Percentiles rank a stretch among this genome's conserved stretches.
phyloP scores from a whole-genome alignment of 1,284 basidiomycete genomes.

The Trametes polyzona region DNA sequence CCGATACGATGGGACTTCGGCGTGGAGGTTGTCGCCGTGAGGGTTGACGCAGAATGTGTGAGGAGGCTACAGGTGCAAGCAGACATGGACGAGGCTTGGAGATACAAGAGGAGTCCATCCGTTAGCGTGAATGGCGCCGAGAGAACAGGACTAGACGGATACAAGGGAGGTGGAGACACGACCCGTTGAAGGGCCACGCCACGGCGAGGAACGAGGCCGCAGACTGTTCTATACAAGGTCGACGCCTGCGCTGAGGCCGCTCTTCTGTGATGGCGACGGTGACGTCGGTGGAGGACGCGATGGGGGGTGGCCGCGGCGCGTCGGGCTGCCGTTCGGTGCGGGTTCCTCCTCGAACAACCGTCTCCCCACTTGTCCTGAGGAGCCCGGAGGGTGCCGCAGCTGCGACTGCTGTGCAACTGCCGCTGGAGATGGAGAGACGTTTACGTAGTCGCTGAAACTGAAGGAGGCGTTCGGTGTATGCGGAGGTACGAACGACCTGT shows the following conservation, averaged over 20 bases:
- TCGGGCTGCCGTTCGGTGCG: slow-evolving; percentile 12
- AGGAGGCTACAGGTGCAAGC: slow-evolving; percentile 25
- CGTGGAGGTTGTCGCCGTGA: slow-evolving; percentile 2
- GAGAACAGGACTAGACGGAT: slow-evolving; percentile 17
- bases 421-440: slow-evolving; percentile 68
- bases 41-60: not conserved
- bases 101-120: slow-evolving; percentile 25
- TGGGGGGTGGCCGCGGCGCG: slow-evolving; percentile 7
- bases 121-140: slow-evolving; percentile 13
- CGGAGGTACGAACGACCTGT: slow-evolving; percentile 35
- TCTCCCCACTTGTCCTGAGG: slow-evolving; percentile 64
- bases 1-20: not conserved
- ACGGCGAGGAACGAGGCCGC: not conserved
- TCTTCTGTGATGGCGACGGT: slow-evolving; percentile 16
- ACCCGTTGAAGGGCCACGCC: not conserved
- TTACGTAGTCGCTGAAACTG: slow-evolving; percentile 73
- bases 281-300: slow-evolving; percentile 11
- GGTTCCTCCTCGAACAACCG: slow-evolving; percentile 76
- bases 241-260: slow-evolving; percentile 49
- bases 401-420: slow-evolving; percentile 32
- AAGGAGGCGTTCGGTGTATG: slow-evolving; percentile 53
- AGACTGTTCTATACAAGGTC: slow-evolving; percentile 49
- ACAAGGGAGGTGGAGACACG: slow-evolving; percentile 8
- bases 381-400: slow-evolving; percentile 47
- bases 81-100: slow-evolving; percentile 7